A percentile compares a stretch with the other conserved stretches of the same genome.
Evolutionary conservation across 257 asterid species (phyloP).

Genomic region (Ligustrum vulgare): DNA sequence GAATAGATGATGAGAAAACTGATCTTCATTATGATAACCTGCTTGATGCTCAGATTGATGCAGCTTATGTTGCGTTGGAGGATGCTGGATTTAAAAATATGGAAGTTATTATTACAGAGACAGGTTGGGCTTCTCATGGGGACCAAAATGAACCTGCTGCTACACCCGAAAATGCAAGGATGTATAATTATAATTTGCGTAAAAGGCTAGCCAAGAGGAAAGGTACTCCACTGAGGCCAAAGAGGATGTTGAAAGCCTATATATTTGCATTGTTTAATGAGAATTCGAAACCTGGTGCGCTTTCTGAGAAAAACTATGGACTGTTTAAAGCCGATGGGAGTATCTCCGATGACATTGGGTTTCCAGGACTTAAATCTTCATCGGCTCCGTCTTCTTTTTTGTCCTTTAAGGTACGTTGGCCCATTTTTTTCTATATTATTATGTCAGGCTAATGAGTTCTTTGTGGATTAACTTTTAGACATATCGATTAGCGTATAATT

Average conservation of each 20-base stretch:
- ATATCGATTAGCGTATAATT: not conserved
- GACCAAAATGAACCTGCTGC: conserved; percentile 89
- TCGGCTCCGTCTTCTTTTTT: conserved; percentile 55
- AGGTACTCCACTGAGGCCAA: conserved; percentile 94
- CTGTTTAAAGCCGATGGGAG: conserved; percentile 82
- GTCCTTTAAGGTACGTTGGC: conserved; percentile 54
- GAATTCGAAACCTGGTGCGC: conserved; percentile 62
- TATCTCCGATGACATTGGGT: conserved; percentile 79
- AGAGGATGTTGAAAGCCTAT: conserved; percentile 66
- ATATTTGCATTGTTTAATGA: conserved; percentile 90
- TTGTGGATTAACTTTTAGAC: conserved; percentile 8
- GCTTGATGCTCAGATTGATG: conserved; percentile 97
- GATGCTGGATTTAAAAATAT: conserved; percentile 67
- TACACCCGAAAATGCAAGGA: conserved; percentile 68
- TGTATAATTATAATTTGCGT: conserved; percentile 72
- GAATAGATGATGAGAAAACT: conserved; percentile 64
- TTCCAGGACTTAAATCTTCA: conserved; percentile 68
- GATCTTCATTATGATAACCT: conserved; percentile 80
- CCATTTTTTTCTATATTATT: conserved; percentile 5
- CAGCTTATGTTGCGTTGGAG: conserved; percentile 89
- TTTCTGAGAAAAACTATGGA: conserved; percentile 81
- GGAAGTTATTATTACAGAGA: conserved; percentile 93
- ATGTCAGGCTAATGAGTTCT: conserved; percentile 13
- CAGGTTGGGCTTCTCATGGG: conserved; percentile 98
- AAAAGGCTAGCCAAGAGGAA: conserved; percentile 84